phyloP scores from a whole-genome alignment of 2,329 filamentous ascomycete genomes.

The Mycosphaerella sp. region DNA sequence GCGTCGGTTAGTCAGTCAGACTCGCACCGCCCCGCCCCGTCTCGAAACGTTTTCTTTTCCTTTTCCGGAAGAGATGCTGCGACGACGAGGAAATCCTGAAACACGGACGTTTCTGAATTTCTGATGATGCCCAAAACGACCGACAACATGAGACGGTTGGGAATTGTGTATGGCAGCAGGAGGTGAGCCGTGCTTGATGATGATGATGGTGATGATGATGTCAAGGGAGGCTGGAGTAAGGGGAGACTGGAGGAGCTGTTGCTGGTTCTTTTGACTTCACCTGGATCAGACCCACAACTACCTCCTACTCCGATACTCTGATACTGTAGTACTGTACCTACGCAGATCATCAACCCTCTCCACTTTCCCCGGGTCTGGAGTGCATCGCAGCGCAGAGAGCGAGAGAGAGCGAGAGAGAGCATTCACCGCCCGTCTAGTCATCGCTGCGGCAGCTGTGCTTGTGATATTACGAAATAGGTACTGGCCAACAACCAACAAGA shows the following conservation, averaged over 20 bases:
- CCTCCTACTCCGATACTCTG: background rate
- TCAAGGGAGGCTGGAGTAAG: background rate
- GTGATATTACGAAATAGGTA: background rate
- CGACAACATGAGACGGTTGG: background rate
- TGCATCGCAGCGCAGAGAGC: background rate
- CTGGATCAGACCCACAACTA: background rate
- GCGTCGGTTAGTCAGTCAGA: no score
- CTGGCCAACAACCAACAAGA: background rate
- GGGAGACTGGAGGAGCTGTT: background rate
- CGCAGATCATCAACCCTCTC: background rate
- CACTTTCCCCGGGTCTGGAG: background rate
- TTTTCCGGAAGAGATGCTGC: background rate
- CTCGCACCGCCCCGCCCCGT: background rate
- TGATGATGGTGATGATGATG: background rate
- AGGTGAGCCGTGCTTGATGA: background rate
- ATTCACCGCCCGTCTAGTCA: background rate
- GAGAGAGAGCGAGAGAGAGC: background rate
- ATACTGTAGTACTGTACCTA: background rate
- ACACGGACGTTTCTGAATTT: background rate
- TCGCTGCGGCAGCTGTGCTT: background rate
- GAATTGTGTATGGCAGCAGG: background rate
- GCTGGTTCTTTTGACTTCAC: background rate
- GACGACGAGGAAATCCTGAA: background rate
- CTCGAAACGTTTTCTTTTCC: background rate
- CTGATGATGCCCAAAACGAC: background rate